These are phyloP conservation scores for Coniophora puteana DNA, from an alignment of 1,284 basidiomycete species.

Conservation along the genomic window DNA sequence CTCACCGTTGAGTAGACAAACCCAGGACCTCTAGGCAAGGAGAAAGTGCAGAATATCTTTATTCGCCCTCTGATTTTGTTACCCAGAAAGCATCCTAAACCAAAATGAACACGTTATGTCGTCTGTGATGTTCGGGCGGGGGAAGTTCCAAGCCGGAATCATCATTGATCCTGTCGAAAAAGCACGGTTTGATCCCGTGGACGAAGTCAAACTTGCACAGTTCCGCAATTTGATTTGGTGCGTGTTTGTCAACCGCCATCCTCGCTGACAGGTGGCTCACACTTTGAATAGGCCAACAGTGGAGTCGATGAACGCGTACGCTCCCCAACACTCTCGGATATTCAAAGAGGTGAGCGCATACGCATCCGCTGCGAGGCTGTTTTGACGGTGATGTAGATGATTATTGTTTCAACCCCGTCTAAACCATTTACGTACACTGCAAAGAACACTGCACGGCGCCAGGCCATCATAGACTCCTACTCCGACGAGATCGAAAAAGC, in stretches of 20 bases:
- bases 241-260: constrained; percentile 24
- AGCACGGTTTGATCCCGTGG: no score
- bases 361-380: no score
- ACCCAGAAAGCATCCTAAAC: constrained; percentile 36
- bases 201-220: constrained; percentile 18
- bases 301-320: constrained; percentile 31
- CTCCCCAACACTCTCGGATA: constrained; percentile 33
- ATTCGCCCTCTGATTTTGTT: neutral
- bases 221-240: constrained; percentile 33
- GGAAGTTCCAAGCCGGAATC: constrained; percentile 39
- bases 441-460: constrained; percentile 27
- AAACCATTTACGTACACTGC: constrained; percentile 29
- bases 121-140: constrained; percentile 36
- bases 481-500: constrained; percentile 27
- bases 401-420: constrained; percentile 25
- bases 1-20: constrained; percentile 29
- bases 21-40: constrained; percentile 36
- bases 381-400: no score
- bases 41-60: neutral
- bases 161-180: constrained; percentile 40
- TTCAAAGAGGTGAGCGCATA: constrained; percentile 31
- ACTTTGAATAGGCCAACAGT: constrained; percentile 28
- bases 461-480: constrained; percentile 24
- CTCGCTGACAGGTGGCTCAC: neutral
- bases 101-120: constrained; percentile 19